phyloP scores from a whole-genome alignment of 2,329 filamentous ascomycete genomes.

The Microdochium trichocladiopsis region DNA sequence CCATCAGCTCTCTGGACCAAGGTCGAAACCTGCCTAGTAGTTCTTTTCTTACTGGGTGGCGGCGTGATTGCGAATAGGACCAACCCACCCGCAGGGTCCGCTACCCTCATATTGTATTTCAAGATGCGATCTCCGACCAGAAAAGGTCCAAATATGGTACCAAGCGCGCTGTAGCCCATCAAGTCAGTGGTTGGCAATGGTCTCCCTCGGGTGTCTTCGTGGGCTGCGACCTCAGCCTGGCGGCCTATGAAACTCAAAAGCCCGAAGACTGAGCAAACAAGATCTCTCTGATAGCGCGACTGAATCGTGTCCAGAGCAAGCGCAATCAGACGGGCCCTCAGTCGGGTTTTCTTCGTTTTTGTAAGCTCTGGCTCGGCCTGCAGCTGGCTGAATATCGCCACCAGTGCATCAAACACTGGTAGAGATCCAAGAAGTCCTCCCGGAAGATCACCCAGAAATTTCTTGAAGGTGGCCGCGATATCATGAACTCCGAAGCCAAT shows the following conservation, averaged over 20 bases:
- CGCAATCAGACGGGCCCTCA: constrained; percentile 59
- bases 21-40: constrained; percentile 21
- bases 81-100: constrained; percentile 31
- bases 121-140: constrained; percentile 51
- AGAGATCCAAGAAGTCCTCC: constrained; percentile 61
- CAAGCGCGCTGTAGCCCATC: constrained; percentile 58
- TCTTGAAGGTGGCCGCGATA: constrained; percentile 61
- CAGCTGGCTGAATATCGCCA: constrained; percentile 52
- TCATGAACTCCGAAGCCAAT: constrained; percentile 56
- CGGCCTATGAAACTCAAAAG: constrained; percentile 55
- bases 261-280: constrained; percentile 62
- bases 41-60: constrained; percentile 11
- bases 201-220: constrained; percentile 42
- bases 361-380: constrained; percentile 42
- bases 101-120: constrained; percentile 39
- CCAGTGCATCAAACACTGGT: constrained; percentile 52
- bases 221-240: constrained; percentile 43
- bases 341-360: constrained; percentile 44
- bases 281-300: constrained; percentile 52
- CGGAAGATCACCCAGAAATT: constrained; percentile 53
- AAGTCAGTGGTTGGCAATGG: constrained; percentile 48
- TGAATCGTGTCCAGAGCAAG: constrained; percentile 53
- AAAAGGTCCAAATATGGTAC: constrained; percentile 59
- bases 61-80: constrained; percentile 34
- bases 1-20: constrained; percentile 11